phyloP scores from a whole-genome alignment of 495 filamentous ascomycete species.

The Podospora fimiseda region DNA sequence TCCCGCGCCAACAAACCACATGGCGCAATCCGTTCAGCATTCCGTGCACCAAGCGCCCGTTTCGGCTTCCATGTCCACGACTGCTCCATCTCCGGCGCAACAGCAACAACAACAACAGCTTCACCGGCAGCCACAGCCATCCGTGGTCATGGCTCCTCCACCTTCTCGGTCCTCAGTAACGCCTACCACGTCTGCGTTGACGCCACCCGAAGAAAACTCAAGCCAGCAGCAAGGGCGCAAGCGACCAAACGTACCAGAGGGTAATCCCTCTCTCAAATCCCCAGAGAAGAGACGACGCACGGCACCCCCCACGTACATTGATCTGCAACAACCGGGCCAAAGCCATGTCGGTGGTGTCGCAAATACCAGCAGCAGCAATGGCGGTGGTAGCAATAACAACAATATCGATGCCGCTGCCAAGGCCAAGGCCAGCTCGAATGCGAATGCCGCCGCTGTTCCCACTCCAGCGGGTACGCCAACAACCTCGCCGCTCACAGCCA shows the following conservation, averaged over 20 bases:
- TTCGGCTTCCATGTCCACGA: neutral
- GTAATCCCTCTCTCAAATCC: constrained; percentile 1
- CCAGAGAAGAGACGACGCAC: constrained; percentile 41
- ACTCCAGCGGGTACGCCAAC: too few species aligned
- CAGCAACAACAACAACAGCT: constrained; percentile 7
- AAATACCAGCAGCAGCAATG: constrained; percentile 1
- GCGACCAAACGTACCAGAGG: constrained; percentile 20
- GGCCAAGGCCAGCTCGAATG: too few species aligned
- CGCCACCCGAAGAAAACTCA: constrained; percentile 42
- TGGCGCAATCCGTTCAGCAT: constrained; percentile 12
- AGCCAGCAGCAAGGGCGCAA: constrained; percentile 32
- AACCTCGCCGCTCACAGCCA: neutral
- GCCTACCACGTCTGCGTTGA: constrained; percentile 38
- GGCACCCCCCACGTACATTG: constrained; percentile 17
- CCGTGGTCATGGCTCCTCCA: constrained; percentile 23
- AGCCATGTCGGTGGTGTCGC: constrained; percentile 5
- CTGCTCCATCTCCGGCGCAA: constrained; percentile 7
- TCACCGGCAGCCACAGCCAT: constrained; percentile 11
- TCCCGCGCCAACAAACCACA: constrained; percentile 20
- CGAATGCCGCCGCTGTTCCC: too few species aligned
- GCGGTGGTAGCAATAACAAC: neutral
- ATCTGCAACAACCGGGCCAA: constrained; percentile 17
- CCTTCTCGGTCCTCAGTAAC: constrained; percentile 26
- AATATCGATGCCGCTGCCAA: neutral
- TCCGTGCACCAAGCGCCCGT: neutral